Base-by-base conservation (phyloP, 1,139 yeast species). In the Suhomyces taliae region DNA sequence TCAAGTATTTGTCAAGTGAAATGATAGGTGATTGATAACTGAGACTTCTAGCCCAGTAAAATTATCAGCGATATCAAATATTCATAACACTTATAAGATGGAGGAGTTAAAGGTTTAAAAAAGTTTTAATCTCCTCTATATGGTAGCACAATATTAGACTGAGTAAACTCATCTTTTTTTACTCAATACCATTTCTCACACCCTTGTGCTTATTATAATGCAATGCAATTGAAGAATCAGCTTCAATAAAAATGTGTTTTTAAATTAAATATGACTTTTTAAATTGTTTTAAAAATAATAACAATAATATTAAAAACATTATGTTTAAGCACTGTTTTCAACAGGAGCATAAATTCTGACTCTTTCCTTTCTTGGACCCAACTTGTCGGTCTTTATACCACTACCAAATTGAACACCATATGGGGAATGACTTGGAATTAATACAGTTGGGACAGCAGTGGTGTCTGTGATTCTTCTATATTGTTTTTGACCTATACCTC, bases 321-420 rank as follows among this genome's bases (percentile, higher is more conserved):
- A 35, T 29, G 38, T 29, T 40, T 40, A 40, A 27, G 44, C 44
- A 14, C 38, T 43, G 35, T 42, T 36, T 31, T 53, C 55, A 34
- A 60, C 47, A 19, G 78, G 78, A 54, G 79, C 78, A 60, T 68
- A 74, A 54, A 66, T 62, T 56, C 67, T 64, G 50, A 66, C 57
- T 59, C 74, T 67, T 58, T 74, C 78, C 59, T 60, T 74, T 68
- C 80, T 73, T 43, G 79, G 79, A 31, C 79, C 79, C 60, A 75
- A 70, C 49, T 66, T 60, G 56, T 64, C 69, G 41, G 75, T 69
- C 59, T 73, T 72, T 47, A 75, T 74, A 52, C 79, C 79, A 37
- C 74, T 75, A 49, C 80, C 80, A 53, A 68, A 74, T 58, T 73
- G 76, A 47, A 60, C 54, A 15, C 76, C 76, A 51, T 51, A 62